phyloP scores from a whole-genome alignment of 1,139 yeast species.

The Magnusiomyces sp. region DNA sequence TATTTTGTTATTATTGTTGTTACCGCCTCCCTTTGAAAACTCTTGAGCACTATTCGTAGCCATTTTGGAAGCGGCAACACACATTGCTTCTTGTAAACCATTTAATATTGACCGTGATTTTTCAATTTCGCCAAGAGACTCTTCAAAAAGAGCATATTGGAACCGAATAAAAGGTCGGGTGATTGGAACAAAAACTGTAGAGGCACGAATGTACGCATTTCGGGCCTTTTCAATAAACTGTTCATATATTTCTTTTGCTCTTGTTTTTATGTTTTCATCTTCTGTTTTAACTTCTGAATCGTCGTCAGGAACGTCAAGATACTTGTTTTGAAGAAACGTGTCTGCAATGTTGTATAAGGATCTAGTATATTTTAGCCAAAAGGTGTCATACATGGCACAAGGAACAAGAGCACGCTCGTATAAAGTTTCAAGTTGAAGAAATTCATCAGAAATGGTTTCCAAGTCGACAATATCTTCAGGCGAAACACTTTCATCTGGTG shows the following conservation, averaged over 20 bases:
- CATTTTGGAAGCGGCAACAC: too few species aligned
- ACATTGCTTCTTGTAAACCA: conserved; percentile 15
- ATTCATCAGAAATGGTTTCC: conserved; percentile 19
- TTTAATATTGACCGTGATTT: conserved; percentile 27
- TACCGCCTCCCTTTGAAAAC: too few species aligned
- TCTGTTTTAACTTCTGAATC: not conserved
- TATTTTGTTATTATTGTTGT: not conserved
- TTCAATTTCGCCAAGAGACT: conserved; percentile 24
- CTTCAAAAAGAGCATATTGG: conserved; percentile 33
- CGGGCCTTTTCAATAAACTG: conserved; percentile 23
- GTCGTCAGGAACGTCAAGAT: not conserved
- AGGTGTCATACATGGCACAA: conserved; percentile 43
- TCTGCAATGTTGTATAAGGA: conserved; percentile 23
- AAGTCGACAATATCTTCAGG: not conserved
- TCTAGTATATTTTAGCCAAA: conserved; percentile 59
- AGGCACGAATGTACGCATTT: conserved; percentile 29
- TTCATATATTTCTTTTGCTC: conserved; percentile 9
- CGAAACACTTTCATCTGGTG: conserved; percentile 8
- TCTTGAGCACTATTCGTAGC: too few species aligned
- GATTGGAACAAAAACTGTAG: conserved; percentile 28
- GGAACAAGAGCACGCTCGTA: conserved; percentile 46
- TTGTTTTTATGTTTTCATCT: too few species aligned
- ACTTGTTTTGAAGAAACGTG: not conserved
- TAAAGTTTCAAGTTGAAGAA: conserved; percentile 33
- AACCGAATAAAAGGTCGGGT: conserved; percentile 28